Base-by-base conservation (phyloP, 140 eudicot genomes). In the Anethum foeniculum region DNA sequence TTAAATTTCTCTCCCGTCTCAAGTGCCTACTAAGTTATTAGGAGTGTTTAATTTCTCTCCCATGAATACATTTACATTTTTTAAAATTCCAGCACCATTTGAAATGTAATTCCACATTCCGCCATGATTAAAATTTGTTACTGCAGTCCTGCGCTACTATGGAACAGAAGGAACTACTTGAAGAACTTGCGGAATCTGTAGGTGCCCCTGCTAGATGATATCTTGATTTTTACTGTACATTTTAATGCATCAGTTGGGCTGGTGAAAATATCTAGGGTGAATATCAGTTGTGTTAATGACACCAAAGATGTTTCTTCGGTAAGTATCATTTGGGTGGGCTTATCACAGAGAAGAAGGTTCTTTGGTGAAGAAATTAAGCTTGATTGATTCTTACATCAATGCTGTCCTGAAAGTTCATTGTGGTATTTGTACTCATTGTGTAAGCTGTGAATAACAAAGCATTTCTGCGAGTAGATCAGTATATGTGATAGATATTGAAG, bases 91-190 rank as follows among this genome's bases (percentile, higher is more conserved):
- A 41, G 71, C 14, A 44, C 46, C 65, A 43, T 51, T 67, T 44
- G 34, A n/a, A 15, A 30, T 19, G 18, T 3, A 64, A 58, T 75
- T 62, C 27, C 72, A 75, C 19, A 58, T 75, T 62, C 27, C 65
- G 79, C 19, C 48, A 81, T 81, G 43, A 23, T 32, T 69, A 68
- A 36, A 6, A 39, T 81, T 41, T 72, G 43, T 71, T 58, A 54
- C 28, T 85, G 90, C 92, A 92, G 99, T 90, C 98, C 69, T 96
- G 97, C 80, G 83, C 88, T 9, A 64, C 96, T 6, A 82, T 88
- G 93, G 99, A 96, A 83, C 99, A 93, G 82, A 87, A 93, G 87
- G 97, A 91, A 82, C 28, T 92, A 74, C 90, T 96, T 32, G 97
- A 91, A 83, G 99, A 91, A 85, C 96, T 93, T 82, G 99, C 97